Percentiles rank a stretch among this genome's conserved stretches.
phyloP scores from a whole-genome alignment of 148 eudicot species.

The Amaranthus hypochondriacus region DNA sequence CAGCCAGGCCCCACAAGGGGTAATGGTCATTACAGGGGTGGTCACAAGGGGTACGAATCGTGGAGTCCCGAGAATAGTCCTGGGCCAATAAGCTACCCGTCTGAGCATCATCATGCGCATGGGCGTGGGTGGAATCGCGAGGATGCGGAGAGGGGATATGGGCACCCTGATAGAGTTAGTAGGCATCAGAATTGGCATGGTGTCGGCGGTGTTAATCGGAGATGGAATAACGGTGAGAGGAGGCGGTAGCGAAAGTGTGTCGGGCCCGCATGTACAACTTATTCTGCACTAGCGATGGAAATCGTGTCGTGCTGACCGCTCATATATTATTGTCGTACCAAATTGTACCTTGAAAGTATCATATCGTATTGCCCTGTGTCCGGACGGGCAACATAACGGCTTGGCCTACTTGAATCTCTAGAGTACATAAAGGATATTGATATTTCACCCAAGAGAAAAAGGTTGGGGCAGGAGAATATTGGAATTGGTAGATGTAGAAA shows the following conservation, averaged over 20 bases:
- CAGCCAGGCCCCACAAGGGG: slow-evolving; percentile 27
- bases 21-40: slow-evolving; percentile 19
- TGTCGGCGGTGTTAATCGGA: slow-evolving; percentile 30
- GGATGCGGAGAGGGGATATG: slow-evolving; percentile 33
- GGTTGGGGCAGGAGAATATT: too few species aligned
- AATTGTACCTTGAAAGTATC: too few species aligned
- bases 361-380: too few species aligned
- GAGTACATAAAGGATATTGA: too few species aligned
- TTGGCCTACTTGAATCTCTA: too few species aligned
- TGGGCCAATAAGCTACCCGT: slow-evolving; percentile 37
- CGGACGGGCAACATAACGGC: too few species aligned
- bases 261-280: background rate
- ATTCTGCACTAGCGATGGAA: too few species aligned
- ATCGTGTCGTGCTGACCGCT: too few species aligned
- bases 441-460: too few species aligned
- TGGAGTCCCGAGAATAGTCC: slow-evolving; percentile 67
- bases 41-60: slow-evolving; percentile 38
- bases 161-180: slow-evolving; percentile 43
- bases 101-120: slow-evolving; percentile 26
- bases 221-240: slow-evolving; percentile 32
- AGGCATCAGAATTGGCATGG: slow-evolving; percentile 38
- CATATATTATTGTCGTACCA: too few species aligned
- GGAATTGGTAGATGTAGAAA: too few species aligned
- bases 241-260: slow-evolving; percentile 42
- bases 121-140: slow-evolving; percentile 34